Conservation (phyloP, 176 grass and related monocot genomes). For the Phyllostachys edulis region DNA sequence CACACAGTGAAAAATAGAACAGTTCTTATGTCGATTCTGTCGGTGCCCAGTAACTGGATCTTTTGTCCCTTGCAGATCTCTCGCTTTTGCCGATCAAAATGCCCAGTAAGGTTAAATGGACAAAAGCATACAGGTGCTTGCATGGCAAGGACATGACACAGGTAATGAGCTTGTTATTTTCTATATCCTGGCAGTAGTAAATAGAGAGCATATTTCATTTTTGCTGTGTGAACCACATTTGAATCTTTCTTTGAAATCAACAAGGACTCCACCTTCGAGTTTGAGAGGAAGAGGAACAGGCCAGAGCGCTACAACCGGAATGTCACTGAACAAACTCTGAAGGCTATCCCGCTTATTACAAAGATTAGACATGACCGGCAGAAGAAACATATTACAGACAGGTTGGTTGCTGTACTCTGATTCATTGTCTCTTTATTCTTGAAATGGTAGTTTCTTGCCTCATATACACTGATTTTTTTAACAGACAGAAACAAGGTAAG, state of each 20-base stretch:
- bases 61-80: constrained; percentile 58
- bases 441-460: neutral
- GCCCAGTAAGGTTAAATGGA: constrained; percentile 98
- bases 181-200: neutral
- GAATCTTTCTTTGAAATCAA: constrained; percentile 11
- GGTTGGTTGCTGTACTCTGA: constrained; percentile 32
- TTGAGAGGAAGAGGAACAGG: constrained; percentile 95
- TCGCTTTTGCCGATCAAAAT: constrained; percentile 93
- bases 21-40: neutral
- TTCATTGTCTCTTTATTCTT: neutral
- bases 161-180: constrained; percentile 32
- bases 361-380: constrained; percentile 68
- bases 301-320: constrained; percentile 84
- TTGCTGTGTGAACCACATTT: neutral
- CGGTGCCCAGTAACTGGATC: neutral
- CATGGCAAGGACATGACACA: constrained; percentile 98
- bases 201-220: neutral
- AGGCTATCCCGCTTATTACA: constrained; percentile 65
- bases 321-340: constrained; percentile 55
- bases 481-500: constrained; percentile 59
- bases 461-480: neutral
- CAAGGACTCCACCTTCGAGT: constrained; percentile 88
- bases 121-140: constrained; percentile 71
- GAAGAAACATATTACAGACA: constrained; percentile 53
- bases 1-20: neutral